phyloP scores from a whole-genome alignment of 1,284 basidiomycete genomes.

The Ustilago vetiveriae region DNA sequence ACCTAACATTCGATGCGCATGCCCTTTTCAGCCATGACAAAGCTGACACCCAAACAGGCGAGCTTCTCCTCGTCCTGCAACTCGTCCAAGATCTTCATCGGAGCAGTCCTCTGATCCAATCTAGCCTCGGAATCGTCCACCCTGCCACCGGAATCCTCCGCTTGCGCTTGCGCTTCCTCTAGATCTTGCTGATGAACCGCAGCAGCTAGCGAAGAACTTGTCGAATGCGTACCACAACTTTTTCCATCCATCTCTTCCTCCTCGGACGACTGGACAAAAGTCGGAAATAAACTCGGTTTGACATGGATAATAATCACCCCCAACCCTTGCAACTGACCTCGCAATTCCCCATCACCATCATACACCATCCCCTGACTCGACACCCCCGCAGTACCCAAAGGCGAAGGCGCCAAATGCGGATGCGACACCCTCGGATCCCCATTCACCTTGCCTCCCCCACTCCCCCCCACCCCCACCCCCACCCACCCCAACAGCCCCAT shows the following conservation, averaged over 20 bases:
- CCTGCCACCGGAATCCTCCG: not conserved
- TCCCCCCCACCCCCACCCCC: not conserved
- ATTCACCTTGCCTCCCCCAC: slow-evolving; percentile 2
- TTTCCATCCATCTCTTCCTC: too few species aligned
- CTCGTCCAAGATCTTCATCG: slow-evolving; percentile 55
- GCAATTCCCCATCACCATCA: slow-evolving; percentile 46
- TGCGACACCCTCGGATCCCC: slow-evolving; percentile 13
- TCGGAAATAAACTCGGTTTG: slow-evolving; percentile 59
- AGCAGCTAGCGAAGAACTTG: slow-evolving; percentile 3
- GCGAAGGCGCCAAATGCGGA: slow-evolving; percentile 33
- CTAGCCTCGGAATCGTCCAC: not conserved
- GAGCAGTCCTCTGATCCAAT: slow-evolving; percentile 48
- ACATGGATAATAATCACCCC: slow-evolving; percentile 59
- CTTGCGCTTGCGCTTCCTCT: too few species aligned
- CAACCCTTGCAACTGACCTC: slow-evolving; percentile 42
- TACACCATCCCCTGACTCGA: slow-evolving; percentile 40
- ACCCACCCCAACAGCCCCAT: slow-evolving; percentile 3
- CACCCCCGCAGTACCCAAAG: slow-evolving; percentile 36
- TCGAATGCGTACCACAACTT: too few species aligned
- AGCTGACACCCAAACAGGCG: slow-evolving; percentile 49
- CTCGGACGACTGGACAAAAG: slow-evolving; percentile 36
- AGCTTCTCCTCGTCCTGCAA: slow-evolving; percentile 35
- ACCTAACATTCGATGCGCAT: slow-evolving; percentile 59
- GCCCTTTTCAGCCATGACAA: slow-evolving; percentile 60
- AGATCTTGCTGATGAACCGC: slow-evolving; percentile 6